Base-by-base conservation (phyloP, 2,329 filamentous ascomycete genomes). In the Botrytis sinoallii region DNA sequence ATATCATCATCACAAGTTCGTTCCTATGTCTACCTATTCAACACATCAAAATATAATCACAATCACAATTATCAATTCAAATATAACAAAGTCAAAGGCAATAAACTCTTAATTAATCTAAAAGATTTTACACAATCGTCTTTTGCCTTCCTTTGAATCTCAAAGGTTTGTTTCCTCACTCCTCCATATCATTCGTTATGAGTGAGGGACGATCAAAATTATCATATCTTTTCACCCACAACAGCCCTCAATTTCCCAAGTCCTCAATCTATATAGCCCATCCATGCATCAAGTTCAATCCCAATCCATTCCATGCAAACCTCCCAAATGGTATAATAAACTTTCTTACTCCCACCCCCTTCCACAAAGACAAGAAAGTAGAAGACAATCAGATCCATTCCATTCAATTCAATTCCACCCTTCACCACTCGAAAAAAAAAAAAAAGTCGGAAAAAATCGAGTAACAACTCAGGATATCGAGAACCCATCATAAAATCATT, bases 401-500 rank as follows among this genome's bases (percentile, higher is more conserved):
- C 64, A 67, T 29, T 55, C 22, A 38, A 67, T n/a, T 22, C 65
- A 38, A 67, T n/a, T 22, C 65, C 25, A 68, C 35, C 14, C 22
- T 35, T 48, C 65, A 68, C 48, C 48, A 55, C 40, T 68, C n/a
- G 35, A 16, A 35, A 14, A 59, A 70, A 22, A 59, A 70, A 22
- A 32, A 61, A 61, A 48, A n/a, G 32, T n/a, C 44, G 48, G 48
- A 48, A 70, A 70, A 70, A 70, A 48, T 46, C 16, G 55, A 61
- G 55, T 63, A 63, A 40, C 25, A 63, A 71, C 69, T 63, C 61
- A 59, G 61, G 70, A 72, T 72, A 72, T 72, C 70, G 60, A 66
- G 48, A 67, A 72, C 61, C 61, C 70, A 67, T 72, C 70, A 67
- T 72, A 72, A 72, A 40, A 35, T 72, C 61, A 35, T 72, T 44